These are phyloP conservation scores for Beverwykella pulmonaria DNA, from an alignment of 495 filamentous ascomycete genomes.

Conservation along the genomic window DNA sequence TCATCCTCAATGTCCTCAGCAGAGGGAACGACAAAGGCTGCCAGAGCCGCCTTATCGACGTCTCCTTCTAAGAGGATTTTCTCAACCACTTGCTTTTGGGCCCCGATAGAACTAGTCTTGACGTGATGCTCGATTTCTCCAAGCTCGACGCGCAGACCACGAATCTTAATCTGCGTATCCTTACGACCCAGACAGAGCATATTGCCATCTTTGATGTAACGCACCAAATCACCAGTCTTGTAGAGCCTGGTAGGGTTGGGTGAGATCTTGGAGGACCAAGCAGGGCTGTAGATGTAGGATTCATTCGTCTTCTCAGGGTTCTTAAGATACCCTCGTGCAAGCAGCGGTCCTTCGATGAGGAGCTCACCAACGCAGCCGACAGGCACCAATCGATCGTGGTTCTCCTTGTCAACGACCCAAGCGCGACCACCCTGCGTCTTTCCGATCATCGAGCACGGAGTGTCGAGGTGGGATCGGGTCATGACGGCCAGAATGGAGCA, in stretches of 20 bases:
- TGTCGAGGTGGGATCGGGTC: conserved; percentile 17
- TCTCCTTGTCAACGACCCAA: conserved; percentile 26
- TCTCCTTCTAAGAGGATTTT: conserved; percentile 42
- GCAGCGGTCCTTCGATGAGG: conserved; percentile 39
- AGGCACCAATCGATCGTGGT: conserved; percentile 27
- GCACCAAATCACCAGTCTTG: conserved; percentile 49
- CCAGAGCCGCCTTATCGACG: conserved; percentile 45
- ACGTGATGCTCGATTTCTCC: conserved; percentile 45
- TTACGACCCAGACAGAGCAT: conserved; percentile 49
- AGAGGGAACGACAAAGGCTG: conserved; percentile 19
- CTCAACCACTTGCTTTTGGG: conserved; percentile 15
- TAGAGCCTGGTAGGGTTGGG: conserved; percentile 41
- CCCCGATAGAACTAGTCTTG: conserved; percentile 33
- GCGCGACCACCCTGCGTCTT: conserved; percentile 15
- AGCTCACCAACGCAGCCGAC: conserved; percentile 39
- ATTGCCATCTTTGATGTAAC: conserved; percentile 46
- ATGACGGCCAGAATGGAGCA: conserved; percentile 22
- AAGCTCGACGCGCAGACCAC: conserved; percentile 53
- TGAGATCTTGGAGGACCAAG: conserved; percentile 11
- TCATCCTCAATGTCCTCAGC: conserved; percentile 1
- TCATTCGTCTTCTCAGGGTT: conserved; percentile 39
- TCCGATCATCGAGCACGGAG: conserved; percentile 42
- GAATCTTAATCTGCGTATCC: conserved; percentile 54
- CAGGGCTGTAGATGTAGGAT: conserved; percentile 40
- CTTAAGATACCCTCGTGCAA: conserved; percentile 50